A percentile compares a stretch with the other conserved stretches of the same genome.
These are phyloP conservation scores for Alternaria sp. DNA, from an alignment of 2,329 filamentous ascomycete species.

Conservation along the genomic window DNA sequence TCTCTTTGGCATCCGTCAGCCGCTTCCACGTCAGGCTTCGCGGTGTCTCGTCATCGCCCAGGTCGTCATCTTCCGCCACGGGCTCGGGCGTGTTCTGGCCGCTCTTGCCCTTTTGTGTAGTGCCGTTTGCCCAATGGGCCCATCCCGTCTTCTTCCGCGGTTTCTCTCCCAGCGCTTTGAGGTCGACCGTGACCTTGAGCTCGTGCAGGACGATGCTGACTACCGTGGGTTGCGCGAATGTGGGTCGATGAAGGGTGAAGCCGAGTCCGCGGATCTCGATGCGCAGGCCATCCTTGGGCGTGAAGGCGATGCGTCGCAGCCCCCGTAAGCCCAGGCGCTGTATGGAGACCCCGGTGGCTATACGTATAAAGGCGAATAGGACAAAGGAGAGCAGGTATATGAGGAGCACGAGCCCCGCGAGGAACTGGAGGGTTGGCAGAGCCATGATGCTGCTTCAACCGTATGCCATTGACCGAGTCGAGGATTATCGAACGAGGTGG, in stretches of 20 bases:
- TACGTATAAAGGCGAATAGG: conserved; percentile 88
- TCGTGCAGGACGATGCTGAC: conserved; percentile 88
- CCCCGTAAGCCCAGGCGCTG: conserved; percentile 94
- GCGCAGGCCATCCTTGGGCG: conserved; percentile 84
- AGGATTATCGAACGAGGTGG: conserved; percentile 22
- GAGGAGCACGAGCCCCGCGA: conserved; percentile 84
- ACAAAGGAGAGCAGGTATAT: conserved; percentile 92
- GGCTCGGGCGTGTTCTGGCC: conserved; percentile 27
- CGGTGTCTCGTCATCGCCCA: conserved; percentile 44
- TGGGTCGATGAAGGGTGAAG: conserved; percentile 87
- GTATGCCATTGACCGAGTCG: conserved; percentile 29
- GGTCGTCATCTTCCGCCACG: conserved; percentile 27
- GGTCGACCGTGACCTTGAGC: conserved; percentile 81
- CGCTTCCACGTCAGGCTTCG: conserved; percentile 81
- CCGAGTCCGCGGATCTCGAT: conserved; percentile 90
- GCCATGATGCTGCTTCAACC: conserved; percentile 49
- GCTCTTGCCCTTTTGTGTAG: conserved; percentile 27
- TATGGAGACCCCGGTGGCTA: conserved; percentile 92
- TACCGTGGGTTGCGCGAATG: conserved; percentile 97
- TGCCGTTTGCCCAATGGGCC: conserved; percentile 42
- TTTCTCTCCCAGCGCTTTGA: conserved; percentile 64
- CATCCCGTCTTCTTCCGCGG: conserved; percentile 40
- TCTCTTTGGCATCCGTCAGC: conserved; percentile 80
- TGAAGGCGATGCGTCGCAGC: conserved; percentile 87
- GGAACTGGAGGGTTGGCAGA: conserved; percentile 66